These are phyloP conservation scores for Pyricularia sp. DNA, from an alignment of 2,329 filamentous ascomycete species.

Conservation along the genomic window DNA sequence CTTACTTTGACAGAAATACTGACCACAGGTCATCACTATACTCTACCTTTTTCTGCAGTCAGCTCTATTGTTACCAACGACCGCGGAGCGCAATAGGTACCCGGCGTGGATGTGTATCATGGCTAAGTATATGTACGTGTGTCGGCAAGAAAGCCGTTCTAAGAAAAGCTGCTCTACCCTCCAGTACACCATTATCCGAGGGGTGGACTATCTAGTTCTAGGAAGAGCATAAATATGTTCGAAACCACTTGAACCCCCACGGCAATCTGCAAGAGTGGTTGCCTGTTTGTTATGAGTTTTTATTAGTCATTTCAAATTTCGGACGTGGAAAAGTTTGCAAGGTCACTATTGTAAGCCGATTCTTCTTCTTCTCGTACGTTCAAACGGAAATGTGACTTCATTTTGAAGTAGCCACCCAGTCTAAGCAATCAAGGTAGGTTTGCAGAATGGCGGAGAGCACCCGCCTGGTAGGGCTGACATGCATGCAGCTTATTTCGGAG, in stretches of 20 bases:
- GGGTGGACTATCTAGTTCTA: no score
- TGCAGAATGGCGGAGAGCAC: not conserved
- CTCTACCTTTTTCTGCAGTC: not conserved
- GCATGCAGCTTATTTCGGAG: not conserved
- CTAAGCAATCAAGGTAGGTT: not conserved
- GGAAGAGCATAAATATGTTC: no score
- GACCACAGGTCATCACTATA: not conserved
- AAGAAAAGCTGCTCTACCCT: no score
- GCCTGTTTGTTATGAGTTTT: not conserved
- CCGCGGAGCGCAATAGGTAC: not conserved
- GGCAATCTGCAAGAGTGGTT: not conserved
- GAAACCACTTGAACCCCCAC: not conserved
- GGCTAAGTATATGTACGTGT: not conserved
- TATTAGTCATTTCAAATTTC: no score
- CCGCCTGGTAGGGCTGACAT: constrained; percentile 1
- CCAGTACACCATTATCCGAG: no score
- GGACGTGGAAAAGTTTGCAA: not conserved
- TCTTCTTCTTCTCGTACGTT: not conserved
- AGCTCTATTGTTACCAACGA: not conserved
- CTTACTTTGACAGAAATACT: not conserved
- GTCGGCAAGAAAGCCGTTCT: no score
- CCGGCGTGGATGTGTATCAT: not conserved
- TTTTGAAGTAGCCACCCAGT: not conserved
- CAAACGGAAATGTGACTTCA: not conserved
- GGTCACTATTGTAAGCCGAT: not conserved